phyloP scores from a whole-genome alignment of 306 rosid genomes.

The Trifolium repens region DNA sequence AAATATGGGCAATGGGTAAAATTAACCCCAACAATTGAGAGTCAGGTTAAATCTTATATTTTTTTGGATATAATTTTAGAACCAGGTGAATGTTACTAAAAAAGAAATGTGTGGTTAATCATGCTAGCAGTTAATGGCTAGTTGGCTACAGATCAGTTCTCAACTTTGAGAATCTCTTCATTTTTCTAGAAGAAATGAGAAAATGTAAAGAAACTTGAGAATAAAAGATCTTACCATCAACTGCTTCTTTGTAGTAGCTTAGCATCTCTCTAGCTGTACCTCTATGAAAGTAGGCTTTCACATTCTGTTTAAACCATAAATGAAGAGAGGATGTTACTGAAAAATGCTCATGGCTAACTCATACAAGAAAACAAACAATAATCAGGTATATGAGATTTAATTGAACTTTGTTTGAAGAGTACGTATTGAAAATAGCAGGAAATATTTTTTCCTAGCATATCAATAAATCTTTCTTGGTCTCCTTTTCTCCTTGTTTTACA shows the following conservation, averaged over 20 bases:
- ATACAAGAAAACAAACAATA: constrained; percentile 20
- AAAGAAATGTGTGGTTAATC: constrained; percentile 3
- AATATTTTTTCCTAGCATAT: constrained; percentile 16
- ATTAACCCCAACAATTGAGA: background rate
- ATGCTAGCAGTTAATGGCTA: background rate
- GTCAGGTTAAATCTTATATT: too few relatives aligned
- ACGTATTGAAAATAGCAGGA: background rate
- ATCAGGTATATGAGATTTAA: constrained; percentile 17
- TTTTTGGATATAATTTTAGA: background rate
- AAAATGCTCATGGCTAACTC: constrained; percentile 19
- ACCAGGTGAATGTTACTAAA: background rate
- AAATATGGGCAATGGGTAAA: background rate
- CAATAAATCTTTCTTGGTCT: background rate
- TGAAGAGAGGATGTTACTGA: constrained; percentile 11
- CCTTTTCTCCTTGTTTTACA: too few relatives aligned
- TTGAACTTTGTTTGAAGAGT: background rate
- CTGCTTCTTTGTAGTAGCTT: constrained; percentile 88
- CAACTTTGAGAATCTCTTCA: constrained; percentile 1
- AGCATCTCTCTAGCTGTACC: constrained; percentile 95
- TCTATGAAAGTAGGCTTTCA: constrained; percentile 90
- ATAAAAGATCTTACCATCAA: constrained; percentile 66
- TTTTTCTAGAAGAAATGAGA: constrained; percentile 26
- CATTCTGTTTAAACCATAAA: constrained; percentile 63
- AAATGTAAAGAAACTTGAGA: constrained; percentile 20
- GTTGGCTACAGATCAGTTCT: background rate